These are phyloP conservation scores for Didymella sp. DNA, from an alignment of 2,329 filamentous ascomycete species.

Conservation along the genomic window DNA sequence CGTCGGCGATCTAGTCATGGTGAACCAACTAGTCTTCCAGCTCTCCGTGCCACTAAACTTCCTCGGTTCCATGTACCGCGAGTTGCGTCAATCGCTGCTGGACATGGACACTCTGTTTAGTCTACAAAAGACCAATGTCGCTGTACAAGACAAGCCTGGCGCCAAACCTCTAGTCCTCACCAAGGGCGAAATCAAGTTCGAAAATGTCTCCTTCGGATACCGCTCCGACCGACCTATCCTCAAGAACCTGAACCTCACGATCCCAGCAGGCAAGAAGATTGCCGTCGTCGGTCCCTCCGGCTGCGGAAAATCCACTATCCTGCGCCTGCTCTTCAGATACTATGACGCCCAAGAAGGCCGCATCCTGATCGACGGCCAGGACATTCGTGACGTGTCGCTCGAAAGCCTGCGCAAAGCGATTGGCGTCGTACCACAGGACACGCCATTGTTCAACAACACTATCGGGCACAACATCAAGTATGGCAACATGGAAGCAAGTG, in stretches of 20 bases:
- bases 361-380: constrained; percentile 91
- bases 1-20: constrained; percentile 96
- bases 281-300: constrained; percentile 94
- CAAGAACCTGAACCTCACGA: constrained; percentile 82
- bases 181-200: constrained; percentile 90
- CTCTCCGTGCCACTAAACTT: constrained; percentile 97
- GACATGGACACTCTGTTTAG: constrained; percentile 99
- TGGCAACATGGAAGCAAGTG: constrained; percentile 77
- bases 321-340: constrained; percentile 89
- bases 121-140: constrained; percentile 93
- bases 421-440: constrained; percentile 96
- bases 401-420: constrained; percentile 85
- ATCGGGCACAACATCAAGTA: constrained; percentile 97
- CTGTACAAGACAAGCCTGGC: constrained; percentile 76
- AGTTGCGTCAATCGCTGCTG: constrained; percentile 89
- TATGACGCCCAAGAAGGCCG: constrained; percentile 87
- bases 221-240: constrained; percentile 85
- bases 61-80: constrained; percentile 95
- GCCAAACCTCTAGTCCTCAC: constrained; percentile 75
- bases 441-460: constrained; percentile 94
- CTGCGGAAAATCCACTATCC: constrained; percentile 93
- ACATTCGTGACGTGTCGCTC: constrained; percentile 81
- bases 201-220: constrained; percentile 95
- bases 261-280: constrained; percentile 94
- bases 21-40: constrained; percentile 98